Conservation (phyloP, 495 filamentous ascomycete genomes). For the Xeromyces bisporus region DNA sequence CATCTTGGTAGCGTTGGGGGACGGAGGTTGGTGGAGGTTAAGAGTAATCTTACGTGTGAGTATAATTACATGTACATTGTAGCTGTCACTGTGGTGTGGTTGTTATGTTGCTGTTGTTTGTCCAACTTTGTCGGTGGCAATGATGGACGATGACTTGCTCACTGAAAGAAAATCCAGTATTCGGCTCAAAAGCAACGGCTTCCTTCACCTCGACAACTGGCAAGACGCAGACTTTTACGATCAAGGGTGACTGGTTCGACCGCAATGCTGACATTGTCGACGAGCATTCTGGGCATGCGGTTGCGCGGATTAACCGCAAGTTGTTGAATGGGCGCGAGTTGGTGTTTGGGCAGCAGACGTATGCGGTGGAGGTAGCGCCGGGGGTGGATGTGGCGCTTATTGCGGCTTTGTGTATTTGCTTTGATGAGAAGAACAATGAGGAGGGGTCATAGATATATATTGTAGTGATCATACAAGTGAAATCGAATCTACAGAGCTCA, state of each 20-base stretch:
- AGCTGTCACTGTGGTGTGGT: too few species aligned
- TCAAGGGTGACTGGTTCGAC: slow-evolving; percentile 10
- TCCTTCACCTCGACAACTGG: slow-evolving; percentile 10
- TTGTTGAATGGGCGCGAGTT: slow-evolving; percentile 30
- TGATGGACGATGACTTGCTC: too few species aligned
- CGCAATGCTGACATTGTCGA: slow-evolving; percentile 6
- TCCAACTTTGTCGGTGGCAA: too few species aligned
- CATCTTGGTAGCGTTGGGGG: slow-evolving; percentile 16
- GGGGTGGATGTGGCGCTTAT: slow-evolving; percentile 40
- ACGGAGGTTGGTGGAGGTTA: slow-evolving; percentile 32
- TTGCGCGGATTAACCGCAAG: slow-evolving; percentile 34
- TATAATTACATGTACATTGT: too few species aligned
- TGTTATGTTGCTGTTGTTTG: too few species aligned
- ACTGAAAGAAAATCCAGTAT: too few species aligned
- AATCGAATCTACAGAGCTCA: too few species aligned
- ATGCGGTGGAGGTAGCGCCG: slow-evolving; percentile 34
- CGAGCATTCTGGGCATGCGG: slow-evolving; percentile 15
- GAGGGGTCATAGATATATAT: too few species aligned
- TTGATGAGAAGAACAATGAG: slow-evolving; percentile 40
- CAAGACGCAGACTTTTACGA: slow-evolving; percentile 6
- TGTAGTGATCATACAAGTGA: too few species aligned
- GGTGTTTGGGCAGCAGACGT: slow-evolving; percentile 37
- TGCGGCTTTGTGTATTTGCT: slow-evolving; percentile 35
- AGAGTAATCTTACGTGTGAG: slow-evolving; percentile 31
- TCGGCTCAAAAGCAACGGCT: slow-evolving; percentile 17